These are phyloP conservation scores for Omphalotus guepiniiformis DNA, from an alignment of 768 basidiomycete species.

Conservation along the genomic window DNA sequence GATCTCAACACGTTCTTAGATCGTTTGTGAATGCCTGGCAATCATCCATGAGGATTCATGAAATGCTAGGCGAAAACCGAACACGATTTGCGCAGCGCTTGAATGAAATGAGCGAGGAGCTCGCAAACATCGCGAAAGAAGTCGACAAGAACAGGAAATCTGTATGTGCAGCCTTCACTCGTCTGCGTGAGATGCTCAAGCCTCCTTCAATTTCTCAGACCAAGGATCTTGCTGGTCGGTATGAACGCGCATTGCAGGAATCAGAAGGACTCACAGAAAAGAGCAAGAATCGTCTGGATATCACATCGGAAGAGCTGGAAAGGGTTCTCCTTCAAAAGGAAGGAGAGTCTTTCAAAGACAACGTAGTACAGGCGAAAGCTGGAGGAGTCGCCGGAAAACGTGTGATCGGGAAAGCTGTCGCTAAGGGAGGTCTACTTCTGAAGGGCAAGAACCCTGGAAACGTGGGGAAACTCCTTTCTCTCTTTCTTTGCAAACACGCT, in stretches of 20 bases:
- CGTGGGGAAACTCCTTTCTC: constrained; percentile 32
- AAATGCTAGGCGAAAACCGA: constrained; percentile 85
- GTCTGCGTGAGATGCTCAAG: constrained; percentile 9
- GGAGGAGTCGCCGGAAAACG: constrained; percentile 70
- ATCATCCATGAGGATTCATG: constrained; percentile 82
- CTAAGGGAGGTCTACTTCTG: constrained; percentile 82
- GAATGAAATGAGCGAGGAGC: constrained; percentile 97
- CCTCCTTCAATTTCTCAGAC: constrained; percentile 45
- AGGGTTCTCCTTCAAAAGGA: constrained; percentile 91
- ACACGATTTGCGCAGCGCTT: constrained; percentile 81
- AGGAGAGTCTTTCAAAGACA: constrained; percentile 88
- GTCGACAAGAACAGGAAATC: constrained; percentile 93
- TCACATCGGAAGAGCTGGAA: constrained; percentile 91
- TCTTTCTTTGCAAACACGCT: constrained; percentile 9
- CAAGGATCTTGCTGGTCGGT: constrained; percentile 85
- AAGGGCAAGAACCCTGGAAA: constrained; percentile 93
- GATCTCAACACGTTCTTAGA: constrained; percentile 17
- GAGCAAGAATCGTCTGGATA: constrained; percentile 79
- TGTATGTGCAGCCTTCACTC: constrained; percentile 36
- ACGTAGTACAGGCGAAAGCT: constrained; percentile 58
- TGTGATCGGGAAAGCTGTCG: constrained; percentile 86
- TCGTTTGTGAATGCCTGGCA: constrained; percentile 86
- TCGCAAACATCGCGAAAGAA: constrained; percentile 78
- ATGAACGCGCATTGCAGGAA: constrained; percentile 86
- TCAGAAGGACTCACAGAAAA: constrained; percentile 86